Percentiles rank a stretch among this genome's conserved stretches.
phyloP scores from a whole-genome alignment of 108 stramenopile genomes.

The Epithemia pelagica region DNA sequence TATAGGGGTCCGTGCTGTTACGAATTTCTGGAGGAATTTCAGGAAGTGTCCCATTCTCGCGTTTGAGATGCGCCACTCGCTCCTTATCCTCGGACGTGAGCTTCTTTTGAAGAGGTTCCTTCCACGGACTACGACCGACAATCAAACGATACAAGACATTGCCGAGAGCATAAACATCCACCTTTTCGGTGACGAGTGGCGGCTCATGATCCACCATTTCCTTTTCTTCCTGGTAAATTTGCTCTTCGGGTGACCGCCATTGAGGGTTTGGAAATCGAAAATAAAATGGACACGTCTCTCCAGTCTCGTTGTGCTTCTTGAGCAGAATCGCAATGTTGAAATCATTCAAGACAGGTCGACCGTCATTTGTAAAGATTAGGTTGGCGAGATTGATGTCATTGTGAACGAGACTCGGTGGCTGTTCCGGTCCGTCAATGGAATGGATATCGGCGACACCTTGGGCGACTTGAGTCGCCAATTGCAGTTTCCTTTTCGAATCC shows the following conservation, averaged over 20 bases:
- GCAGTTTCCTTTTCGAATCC: slow-evolving; percentile 23
- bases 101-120: slow-evolving; percentile 13
- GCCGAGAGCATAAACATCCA: slow-evolving; percentile 74
- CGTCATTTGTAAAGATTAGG: slow-evolving; percentile 27
- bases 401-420: slow-evolving; percentile 33
- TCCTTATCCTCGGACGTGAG: slow-evolving; percentile 23
- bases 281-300: slow-evolving; percentile 48
- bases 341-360: slow-evolving; percentile 66
- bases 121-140: slow-evolving; percentile 39
- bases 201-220: slow-evolving; percentile 12
- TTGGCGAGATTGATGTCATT: slow-evolving; percentile 39
- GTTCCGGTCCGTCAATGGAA: slow-evolving; percentile 22
- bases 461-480: slow-evolving; percentile 48
- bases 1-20: slow-evolving; percentile 21
- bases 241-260: slow-evolving; percentile 79
- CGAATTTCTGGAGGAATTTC: slow-evolving; percentile 17
- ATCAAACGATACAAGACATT: slow-evolving; percentile 43
- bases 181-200: slow-evolving; percentile 50
- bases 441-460: slow-evolving; percentile 56
- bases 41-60: slow-evolving; percentile 21
- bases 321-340: slow-evolving; percentile 81
- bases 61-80: slow-evolving; percentile 22
- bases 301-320: slow-evolving; percentile 22
- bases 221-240: slow-evolving; percentile 28
- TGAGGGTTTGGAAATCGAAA: slow-evolving; percentile 67